phyloP scores from a whole-genome alignment of 371 early-diverging fungal species.

The Mortierella sp. region DNA sequence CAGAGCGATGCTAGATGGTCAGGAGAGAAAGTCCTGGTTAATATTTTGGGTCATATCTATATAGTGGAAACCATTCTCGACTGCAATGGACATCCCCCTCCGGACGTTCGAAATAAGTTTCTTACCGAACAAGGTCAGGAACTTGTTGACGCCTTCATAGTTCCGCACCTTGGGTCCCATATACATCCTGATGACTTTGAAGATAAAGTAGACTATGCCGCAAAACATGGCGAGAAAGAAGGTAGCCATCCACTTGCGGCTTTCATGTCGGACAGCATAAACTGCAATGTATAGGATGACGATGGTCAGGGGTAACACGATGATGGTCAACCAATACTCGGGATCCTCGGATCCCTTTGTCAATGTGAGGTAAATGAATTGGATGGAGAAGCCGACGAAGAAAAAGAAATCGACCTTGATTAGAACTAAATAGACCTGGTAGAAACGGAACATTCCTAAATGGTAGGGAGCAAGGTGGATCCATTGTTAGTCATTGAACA shows the following conservation, averaged over 20 bases:
- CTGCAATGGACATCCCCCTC: too few relatives aligned
- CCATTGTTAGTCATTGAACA: neutral
- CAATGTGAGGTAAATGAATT: constrained; percentile 85
- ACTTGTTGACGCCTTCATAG: constrained; percentile 72
- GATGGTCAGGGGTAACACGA: constrained; percentile 78
- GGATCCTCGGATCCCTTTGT: constrained; percentile 58
- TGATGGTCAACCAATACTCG: constrained; percentile 78
- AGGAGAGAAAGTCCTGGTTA: neutral
- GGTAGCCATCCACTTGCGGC: constrained; percentile 65
- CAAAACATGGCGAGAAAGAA: constrained; percentile 78
- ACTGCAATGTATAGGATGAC: constrained; percentile 77
- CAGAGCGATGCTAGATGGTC: constrained; percentile 68
- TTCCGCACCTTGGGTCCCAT: constrained; percentile 66
- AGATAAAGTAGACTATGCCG: constrained; percentile 84
- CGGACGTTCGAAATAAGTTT: neutral
- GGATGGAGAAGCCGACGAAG: constrained; percentile 86
- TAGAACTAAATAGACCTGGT: constrained; percentile 88
- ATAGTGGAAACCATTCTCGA: too few relatives aligned
- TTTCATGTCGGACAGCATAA: constrained; percentile 80
- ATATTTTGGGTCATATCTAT: too few relatives aligned
- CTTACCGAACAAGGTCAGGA: constrained; percentile 90
- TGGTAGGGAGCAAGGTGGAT: neutral
- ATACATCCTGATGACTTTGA: constrained; percentile 86
- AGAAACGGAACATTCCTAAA: constrained; percentile 84
- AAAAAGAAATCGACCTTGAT: constrained; percentile 92